Conservation (phyloP, 75 land plant genomes). For the Isoetes taiwanensis region DNA sequence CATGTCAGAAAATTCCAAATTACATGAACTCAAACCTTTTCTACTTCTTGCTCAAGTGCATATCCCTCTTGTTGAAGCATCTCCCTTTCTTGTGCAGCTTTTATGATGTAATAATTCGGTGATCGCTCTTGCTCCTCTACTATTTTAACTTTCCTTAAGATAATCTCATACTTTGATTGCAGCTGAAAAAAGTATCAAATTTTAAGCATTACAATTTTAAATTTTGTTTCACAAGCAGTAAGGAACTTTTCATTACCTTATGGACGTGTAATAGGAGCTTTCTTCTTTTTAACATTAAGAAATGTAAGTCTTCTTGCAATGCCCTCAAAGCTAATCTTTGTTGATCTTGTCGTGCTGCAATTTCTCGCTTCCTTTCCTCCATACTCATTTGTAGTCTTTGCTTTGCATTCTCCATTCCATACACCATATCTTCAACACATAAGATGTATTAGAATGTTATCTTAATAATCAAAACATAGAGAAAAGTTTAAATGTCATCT, state of each 20-base stretch:
- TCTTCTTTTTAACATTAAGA: constrained; percentile 12
- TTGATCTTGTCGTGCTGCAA: constrained; percentile 12
- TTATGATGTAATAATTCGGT: constrained; percentile 13
- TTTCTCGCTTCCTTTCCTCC: constrained; percentile 21
- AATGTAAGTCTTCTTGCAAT: constrained; percentile 23
- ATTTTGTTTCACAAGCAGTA: background rate
- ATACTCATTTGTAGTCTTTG: constrained; percentile 18
- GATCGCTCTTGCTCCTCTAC: constrained; percentile 11
- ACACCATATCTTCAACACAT: constrained; percentile 18
- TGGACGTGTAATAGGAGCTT: constrained; percentile 12
- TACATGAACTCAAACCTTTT: constrained; percentile 9
- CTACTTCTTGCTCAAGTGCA: constrained; percentile 17
- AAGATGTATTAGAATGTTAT: background rate
- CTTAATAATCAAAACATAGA: background rate
- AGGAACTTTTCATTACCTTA: constrained; percentile 17
- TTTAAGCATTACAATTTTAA: background rate
- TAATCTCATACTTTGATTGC: constrained; percentile 20
- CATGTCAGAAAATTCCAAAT: background rate
- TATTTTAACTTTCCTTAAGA: constrained; percentile 11
- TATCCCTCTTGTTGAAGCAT: constrained; percentile 16
- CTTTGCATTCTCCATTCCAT: constrained; percentile 18
- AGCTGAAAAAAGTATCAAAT: constrained; percentile 12
- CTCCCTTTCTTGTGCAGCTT: constrained; percentile 16
- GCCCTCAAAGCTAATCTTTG: constrained; percentile 15
- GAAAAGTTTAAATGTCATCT: background rate